Percentiles rank a stretch among this genome's conserved stretches.
Evolutionary conservation across 192 early-diverging fungal species (phyloP).

Genomic region (Linnemannia hyalina): DNA sequence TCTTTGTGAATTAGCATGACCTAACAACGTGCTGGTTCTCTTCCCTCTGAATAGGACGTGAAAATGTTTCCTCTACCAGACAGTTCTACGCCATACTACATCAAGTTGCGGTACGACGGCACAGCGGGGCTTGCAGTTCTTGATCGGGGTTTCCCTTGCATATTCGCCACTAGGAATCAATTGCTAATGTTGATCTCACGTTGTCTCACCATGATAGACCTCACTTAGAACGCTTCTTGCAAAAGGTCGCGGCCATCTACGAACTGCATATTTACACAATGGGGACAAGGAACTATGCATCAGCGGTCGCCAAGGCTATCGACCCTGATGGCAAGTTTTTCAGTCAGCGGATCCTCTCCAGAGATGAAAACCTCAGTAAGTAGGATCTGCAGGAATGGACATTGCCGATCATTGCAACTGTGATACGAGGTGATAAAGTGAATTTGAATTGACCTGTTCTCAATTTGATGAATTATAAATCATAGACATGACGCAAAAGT

Average conservation of each 20-base stretch:
- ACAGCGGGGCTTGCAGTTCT: neutral
- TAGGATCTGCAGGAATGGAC: neutral
- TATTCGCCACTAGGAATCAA: neutral
- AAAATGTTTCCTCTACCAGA: slow-evolving; percentile 81
- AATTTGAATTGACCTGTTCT: slow-evolving; percentile 10
- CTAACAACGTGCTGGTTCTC: neutral
- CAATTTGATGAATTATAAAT: neutral
- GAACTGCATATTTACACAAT: slow-evolving; percentile 99
- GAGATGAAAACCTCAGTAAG: slow-evolving; percentile 92
- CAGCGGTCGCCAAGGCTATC: slow-evolving; percentile 85
- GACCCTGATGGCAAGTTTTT: slow-evolving; percentile 88
- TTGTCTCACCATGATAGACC: slow-evolving; percentile 67
- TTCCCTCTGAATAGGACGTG: slow-evolving; percentile 71
- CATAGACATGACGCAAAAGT: slow-evolving; percentile 81
- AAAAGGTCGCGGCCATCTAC: slow-evolving; percentile 74
- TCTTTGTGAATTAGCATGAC: neutral
- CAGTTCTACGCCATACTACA: slow-evolving; percentile 76
- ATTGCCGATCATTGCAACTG: neutral
- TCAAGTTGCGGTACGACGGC: slow-evolving; percentile 83
- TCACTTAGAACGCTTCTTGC: slow-evolving; percentile 83
- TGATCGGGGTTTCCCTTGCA: neutral
- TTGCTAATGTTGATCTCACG: neutral
- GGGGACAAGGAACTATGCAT: slow-evolving; percentile 95
- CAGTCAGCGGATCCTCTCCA: slow-evolving; percentile 88
- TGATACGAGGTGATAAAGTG: neutral